Conservation (phyloP, 2,329 filamentous ascomycete genomes). For the Dothidotthia symphoricarpi region DNA sequence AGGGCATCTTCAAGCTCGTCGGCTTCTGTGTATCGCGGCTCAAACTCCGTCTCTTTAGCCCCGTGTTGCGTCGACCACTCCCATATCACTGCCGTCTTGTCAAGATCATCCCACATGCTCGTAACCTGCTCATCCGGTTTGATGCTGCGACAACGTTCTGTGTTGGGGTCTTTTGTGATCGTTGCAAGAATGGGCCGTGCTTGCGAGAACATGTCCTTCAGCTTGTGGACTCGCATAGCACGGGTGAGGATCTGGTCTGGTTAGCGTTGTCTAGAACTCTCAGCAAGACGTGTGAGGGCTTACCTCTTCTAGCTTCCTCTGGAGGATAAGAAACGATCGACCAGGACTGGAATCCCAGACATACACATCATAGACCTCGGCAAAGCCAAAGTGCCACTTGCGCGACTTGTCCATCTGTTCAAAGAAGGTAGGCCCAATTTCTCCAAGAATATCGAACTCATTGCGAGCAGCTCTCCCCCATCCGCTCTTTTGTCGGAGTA, state of each 20-base stretch:
- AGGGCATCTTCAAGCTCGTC: conserved; percentile 45
- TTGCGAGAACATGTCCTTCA: conserved; percentile 35
- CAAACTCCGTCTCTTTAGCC: conserved; percentile 19
- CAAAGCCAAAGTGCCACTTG: conserved; percentile 44
- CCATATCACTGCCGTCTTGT: conserved; percentile 13
- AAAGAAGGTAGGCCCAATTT: conserved; percentile 42
- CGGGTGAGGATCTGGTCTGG: conserved; percentile 36
- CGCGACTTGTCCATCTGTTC: conserved; percentile 41
- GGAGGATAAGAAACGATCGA: conserved; percentile 27
- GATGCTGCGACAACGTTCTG: conserved; percentile 39
- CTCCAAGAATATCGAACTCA: conserved; percentile 38
- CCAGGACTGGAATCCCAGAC: conserved; percentile 44
- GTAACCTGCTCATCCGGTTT: conserved; percentile 34
- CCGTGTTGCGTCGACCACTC: conserved; percentile 8
- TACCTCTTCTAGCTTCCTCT: conserved; percentile 35
- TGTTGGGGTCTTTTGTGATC: conserved; percentile 37
- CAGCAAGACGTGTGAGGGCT: neutral
- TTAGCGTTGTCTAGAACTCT: conserved; percentile 3
- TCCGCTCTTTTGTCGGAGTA: conserved; percentile 42
- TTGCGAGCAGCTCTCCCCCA: conserved; percentile 42
- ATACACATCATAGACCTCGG: conserved; percentile 47
- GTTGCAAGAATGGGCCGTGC: conserved; percentile 41
- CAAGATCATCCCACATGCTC: conserved; percentile 38
- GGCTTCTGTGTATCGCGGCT: conserved; percentile 39
- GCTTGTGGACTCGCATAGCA: conserved; percentile 34